These are phyloP conservation scores for Malus asiatica DNA, from an alignment of 306 rosid genomes.

Conservation along the genomic window DNA sequence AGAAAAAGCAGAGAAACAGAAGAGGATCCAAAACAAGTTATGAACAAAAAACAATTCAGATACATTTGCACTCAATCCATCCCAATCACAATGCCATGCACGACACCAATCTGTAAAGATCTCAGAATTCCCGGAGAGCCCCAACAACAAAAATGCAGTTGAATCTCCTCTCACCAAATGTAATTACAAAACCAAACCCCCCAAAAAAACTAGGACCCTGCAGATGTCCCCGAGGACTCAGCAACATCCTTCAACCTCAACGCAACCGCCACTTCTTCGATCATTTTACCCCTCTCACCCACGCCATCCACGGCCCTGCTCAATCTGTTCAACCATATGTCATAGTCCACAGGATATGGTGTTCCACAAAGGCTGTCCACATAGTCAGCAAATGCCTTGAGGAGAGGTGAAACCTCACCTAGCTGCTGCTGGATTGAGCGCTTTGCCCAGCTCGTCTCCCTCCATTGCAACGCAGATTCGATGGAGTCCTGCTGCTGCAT, in stretches of 20 bases:
- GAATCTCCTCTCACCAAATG: not conserved
- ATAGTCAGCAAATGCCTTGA: constrained; percentile 92
- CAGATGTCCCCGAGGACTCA: constrained; percentile 77
- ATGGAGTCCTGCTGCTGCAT: constrained; percentile 78
- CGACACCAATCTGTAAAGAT: not conserved
- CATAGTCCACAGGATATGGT: constrained; percentile 75
- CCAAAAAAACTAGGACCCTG: not conserved
- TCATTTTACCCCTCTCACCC: constrained; percentile 65
- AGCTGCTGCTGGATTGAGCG: constrained; percentile 67
- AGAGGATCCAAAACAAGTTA: not conserved
- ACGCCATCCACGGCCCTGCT: constrained; percentile 55
- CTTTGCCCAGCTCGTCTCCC: constrained; percentile 74
- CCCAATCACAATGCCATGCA: not conserved
- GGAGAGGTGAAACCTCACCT: constrained; percentile 70
- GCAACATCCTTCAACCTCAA: constrained; percentile 69
- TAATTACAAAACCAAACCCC: constrained; percentile 8
- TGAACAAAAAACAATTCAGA: not conserved
- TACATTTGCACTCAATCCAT: not conserved
- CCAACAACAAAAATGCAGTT: not conserved
- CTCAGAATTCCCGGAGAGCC: not conserved
- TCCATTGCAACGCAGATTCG: constrained; percentile 90
- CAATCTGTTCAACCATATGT: constrained; percentile 83
- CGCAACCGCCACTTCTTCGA: constrained; percentile 51
- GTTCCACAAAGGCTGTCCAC: constrained; percentile 95
- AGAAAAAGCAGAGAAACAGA: not conserved